Base-by-base conservation (phyloP, 495 filamentous ascomycete genomes). In the Xylaria bambusicola region DNA sequence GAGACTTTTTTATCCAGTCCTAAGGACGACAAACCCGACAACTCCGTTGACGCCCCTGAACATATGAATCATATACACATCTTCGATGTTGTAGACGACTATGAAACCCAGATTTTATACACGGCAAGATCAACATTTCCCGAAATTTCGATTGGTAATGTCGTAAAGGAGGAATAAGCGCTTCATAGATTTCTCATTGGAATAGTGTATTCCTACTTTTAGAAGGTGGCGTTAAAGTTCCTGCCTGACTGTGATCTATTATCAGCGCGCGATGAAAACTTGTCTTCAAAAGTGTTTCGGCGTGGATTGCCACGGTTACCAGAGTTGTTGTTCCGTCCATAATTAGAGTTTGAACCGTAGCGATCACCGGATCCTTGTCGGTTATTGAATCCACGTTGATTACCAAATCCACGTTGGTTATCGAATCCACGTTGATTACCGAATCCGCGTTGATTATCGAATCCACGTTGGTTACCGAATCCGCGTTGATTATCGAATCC, bases 1-100 rank as follows among this genome's bases (percentile, higher is more conserved):
- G 5, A 5, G 10, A 10, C 24, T 46, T 38, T 42, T 36, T 33
- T 26, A 31, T 8, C 36, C 46, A 9, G n/a, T 35, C 20, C n/a
- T 46, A 35, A 35, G 26, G 36, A 29, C 29, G 36, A 50, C 46
- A 51, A 58, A 33, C n/a, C 29, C 47, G 36, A 40, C 6, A 58
- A 58, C 56, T 49, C 56, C 56, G 29, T 44, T 27, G 47, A 51
- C 56, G 56, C 56, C 56, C 23, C 23, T 26, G 20, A 24, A 48
- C 23, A 12, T 42, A 58, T 27, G 46, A 58, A 51, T 58, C 27
- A 26, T 44, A 51, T 26, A 29, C 26, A 44, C 21, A 58, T 44
- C 23, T 42, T 27, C 20, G 56, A 51, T 58, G 23, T 51, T 42
- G 26, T 58, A 58, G 46, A 58, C 51, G 46, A 58, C 18, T 20